Conservation (phyloP, 129 eudicot species). For the Saposhnikovia divaricata region DNA sequence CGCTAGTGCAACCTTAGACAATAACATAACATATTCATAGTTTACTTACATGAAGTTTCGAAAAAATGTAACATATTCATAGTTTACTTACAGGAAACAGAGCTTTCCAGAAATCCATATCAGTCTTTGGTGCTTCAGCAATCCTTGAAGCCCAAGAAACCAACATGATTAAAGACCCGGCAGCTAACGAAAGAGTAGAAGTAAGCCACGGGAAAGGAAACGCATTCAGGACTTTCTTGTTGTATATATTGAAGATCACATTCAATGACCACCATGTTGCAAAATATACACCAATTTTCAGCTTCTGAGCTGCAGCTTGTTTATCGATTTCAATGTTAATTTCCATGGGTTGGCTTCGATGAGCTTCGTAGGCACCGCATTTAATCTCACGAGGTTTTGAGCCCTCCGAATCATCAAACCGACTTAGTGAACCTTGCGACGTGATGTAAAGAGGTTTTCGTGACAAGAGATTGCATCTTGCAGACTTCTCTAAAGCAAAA, state of each 20-base stretch:
- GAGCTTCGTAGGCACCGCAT: constrained; percentile 1
- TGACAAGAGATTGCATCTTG: not conserved
- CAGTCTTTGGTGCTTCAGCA: constrained; percentile 55
- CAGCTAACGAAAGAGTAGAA: constrained; percentile 40
- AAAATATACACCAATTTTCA: constrained; percentile 27
- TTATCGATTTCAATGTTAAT: not conserved
- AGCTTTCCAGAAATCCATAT: constrained; percentile 49
- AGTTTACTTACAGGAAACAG: constrained; percentile 41
- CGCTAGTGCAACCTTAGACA: constrained; percentile 55
- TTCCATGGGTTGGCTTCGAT: constrained; percentile 10
- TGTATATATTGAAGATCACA: constrained; percentile 57
- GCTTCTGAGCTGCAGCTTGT: not conserved
- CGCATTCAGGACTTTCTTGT: constrained; percentile 42
- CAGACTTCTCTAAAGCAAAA: constrained; percentile 3
- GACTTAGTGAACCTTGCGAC: constrained; percentile 7
- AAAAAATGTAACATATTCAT: not conserved
- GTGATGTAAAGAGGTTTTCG: constrained; percentile 27
- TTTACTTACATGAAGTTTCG: too few relatives aligned
- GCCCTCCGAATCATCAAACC: constrained; percentile 2
- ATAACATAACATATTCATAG: not conserved
- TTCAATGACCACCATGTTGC: constrained; percentile 63
- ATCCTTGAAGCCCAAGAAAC: constrained; percentile 46
- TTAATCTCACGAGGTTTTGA: constrained; percentile 19
- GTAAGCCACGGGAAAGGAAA: constrained; percentile 26
- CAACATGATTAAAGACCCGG: constrained; percentile 56